Conservation (phyloP, 306 rosid genomes). For the Senna siamea region DNA sequence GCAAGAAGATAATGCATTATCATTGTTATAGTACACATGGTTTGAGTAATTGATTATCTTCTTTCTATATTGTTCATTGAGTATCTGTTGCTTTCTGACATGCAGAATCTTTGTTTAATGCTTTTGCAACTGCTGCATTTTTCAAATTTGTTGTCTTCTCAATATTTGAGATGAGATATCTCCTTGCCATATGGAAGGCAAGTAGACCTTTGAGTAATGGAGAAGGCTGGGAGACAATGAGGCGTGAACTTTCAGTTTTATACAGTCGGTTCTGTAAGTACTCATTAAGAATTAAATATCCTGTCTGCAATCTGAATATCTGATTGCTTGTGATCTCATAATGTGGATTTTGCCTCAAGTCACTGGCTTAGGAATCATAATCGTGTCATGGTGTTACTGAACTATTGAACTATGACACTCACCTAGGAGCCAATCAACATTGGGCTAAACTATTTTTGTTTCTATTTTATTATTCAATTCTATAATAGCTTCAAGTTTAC, state of each 20-base stretch:
- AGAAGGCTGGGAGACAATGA: slow-evolving; percentile 94
- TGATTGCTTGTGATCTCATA: slow-evolving; percentile 28
- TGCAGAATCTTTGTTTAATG: slow-evolving; percentile 95
- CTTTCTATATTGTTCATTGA: slow-evolving; percentile 34
- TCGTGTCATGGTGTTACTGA: slow-evolving; percentile 15
- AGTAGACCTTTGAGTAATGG: slow-evolving; percentile 79
- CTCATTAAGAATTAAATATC: slow-evolving; percentile 5
- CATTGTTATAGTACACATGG: slow-evolving; percentile 11
- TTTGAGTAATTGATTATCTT: slow-evolving; percentile 28
- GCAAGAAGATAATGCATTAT: slow-evolving; percentile 14
- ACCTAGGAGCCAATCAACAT: slow-evolving; percentile 8
- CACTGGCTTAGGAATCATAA: slow-evolving; percentile 19
- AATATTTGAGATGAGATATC: slow-evolving; percentile 97
- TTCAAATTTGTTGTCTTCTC: slow-evolving; percentile 97
- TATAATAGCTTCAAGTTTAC: slow-evolving; percentile 1
- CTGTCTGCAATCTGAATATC: slow-evolving; percentile 30
- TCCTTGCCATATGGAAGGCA: slow-evolving; percentile 98
- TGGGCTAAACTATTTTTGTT: slow-evolving; percentile 19
- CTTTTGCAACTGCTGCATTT: slow-evolving; percentile 97
- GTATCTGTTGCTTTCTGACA: slow-evolving; percentile 27
- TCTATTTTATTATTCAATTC: slow-evolving; percentile 18
- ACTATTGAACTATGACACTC: slow-evolving; percentile 1
- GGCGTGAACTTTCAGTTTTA: slow-evolving; percentile 92
- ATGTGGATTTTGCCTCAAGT: background rate
- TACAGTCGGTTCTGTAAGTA: slow-evolving; percentile 95